Base-by-base conservation (phyloP, 23 red algal genomes). In the Gracilaria domingensis region DNA sequence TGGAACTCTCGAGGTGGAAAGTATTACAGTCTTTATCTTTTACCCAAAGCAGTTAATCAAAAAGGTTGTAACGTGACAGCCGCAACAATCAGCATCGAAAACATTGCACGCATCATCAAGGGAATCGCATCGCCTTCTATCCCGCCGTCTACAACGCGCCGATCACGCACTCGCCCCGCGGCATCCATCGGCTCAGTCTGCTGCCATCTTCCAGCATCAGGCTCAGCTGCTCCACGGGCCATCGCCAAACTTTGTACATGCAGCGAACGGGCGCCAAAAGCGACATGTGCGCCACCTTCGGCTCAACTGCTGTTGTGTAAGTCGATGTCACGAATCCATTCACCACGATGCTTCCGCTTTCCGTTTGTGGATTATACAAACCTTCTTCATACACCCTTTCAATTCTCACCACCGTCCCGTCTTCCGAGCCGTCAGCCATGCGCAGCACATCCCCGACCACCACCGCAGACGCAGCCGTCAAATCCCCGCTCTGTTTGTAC, bases 301-400 rank as follows among this genome's bases (percentile, higher is more conserved):
- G 51, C 3, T 89, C 58, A 12, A 89, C 72, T 42, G 86, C 86
- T 23, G 51, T 78, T 26, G 86, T 89, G 49, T 80, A 89, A 11
- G 69, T 73, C 32, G 86, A 89, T 55, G 75, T 35, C 35, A 79
- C 72, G 29, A 89, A 60, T 18, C 61, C 61, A 28, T 79, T 78
- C 28, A 89, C 86, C 69, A 89, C 86, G 38, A 89, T 89, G 35
- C 75, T 78, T 29, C 86, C 86, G 36, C 37, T 42, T 0, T 56
- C 69, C 20, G 82, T 85, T 23, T 85, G 82, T 8, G 82, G 82
- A 32, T 85, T 85, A 5, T 85, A 70, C 47, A 85, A 64, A 33
- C 60, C 60, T 1, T 6, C 24, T 12, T 30, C 60, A 12, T 28
- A 12, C 26, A 65, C 60, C 25, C 12, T 65, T 65, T 47, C 56